Conservation (phyloP, 805 yeast species). For the Aciculoconidium aculeatum region DNA sequence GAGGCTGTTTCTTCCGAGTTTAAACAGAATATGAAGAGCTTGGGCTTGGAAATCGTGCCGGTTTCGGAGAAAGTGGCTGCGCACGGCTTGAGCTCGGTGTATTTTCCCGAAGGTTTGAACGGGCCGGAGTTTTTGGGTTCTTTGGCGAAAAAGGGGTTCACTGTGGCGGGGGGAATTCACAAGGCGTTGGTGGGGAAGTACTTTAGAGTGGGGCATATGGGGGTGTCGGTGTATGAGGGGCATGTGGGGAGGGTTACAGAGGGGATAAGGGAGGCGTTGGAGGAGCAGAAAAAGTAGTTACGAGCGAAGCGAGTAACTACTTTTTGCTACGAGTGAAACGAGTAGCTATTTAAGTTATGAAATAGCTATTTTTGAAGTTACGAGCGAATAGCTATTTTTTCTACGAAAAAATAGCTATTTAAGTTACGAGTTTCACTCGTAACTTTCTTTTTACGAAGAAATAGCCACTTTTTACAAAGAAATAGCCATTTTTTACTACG, state of each 20-base stretch:
- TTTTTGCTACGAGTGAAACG: too few relatives aligned
- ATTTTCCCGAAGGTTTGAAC: constrained; percentile 68
- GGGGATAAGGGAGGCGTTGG: constrained; percentile 35
- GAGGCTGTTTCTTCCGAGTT: constrained; percentile 55
- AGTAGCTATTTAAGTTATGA: too few relatives aligned
- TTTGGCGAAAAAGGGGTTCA: constrained; percentile 59
- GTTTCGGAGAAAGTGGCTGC: constrained; percentile 58
- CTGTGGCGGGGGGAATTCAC: constrained; percentile 88
- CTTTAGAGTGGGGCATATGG: constrained; percentile 97
- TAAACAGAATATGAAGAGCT: constrained; percentile 48
- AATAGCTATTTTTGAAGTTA: too few relatives aligned
- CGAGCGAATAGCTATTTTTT: too few relatives aligned
- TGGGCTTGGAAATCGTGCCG: constrained; percentile 71
- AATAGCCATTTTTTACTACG: too few relatives aligned
- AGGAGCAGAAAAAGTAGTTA: too few relatives aligned
- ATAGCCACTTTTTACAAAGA: too few relatives aligned
- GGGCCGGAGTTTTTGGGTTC: constrained; percentile 61
- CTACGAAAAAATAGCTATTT: too few relatives aligned
- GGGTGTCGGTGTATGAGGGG: constrained; percentile 53
- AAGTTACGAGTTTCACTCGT: too few relatives aligned
- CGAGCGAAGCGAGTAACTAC: too few relatives aligned
- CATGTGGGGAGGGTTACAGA: constrained; percentile 30
- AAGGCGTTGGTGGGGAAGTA: constrained; percentile 73
- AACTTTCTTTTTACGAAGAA: too few relatives aligned
- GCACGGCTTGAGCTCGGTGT: constrained; percentile 80